Evolutionary conservation across 768 basidiomycete species (phyloP).

Genomic region (Russula ochroleuca): DNA sequence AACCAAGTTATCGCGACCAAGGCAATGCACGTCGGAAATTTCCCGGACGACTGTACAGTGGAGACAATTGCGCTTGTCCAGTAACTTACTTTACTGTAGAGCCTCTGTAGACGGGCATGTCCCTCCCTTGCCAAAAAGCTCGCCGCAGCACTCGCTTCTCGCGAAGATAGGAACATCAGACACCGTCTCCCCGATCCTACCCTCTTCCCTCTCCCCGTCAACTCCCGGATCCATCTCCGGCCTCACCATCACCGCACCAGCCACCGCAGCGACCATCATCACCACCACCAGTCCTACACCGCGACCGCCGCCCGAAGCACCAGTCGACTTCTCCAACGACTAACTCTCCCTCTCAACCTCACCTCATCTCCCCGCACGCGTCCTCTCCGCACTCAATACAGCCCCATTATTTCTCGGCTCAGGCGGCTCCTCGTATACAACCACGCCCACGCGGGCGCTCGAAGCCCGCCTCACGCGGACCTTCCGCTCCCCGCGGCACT

Average conservation of each 20-base stretch:
- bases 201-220: neutral
- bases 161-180: constrained; percentile 63
- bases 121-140: constrained; percentile 40
- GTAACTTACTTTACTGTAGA: too few species aligned
- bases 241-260: too few species aligned
- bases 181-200: constrained; percentile 59
- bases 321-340: constrained; percentile 74
- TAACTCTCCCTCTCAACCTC: constrained; percentile 74
- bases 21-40: too few species aligned
- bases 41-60: too few species aligned
- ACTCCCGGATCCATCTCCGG: neutral
- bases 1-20: too few species aligned
- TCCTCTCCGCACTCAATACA: too few species aligned
- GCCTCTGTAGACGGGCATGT: too few species aligned
- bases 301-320: neutral
- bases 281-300: too few species aligned
- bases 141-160: constrained; percentile 52
- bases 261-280: neutral
- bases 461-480: constrained; percentile 61
- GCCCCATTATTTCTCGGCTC: too few species aligned
- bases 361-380: too few species aligned
- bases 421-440: constrained; percentile 86
- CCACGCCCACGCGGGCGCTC: constrained; percentile 60
- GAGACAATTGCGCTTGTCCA: too few species aligned
- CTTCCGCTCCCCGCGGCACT: constrained; percentile 64